These are phyloP conservation scores for Dichotomocladium elegans DNA, from an alignment of 371 early-diverging fungal species.

Conservation along the genomic window DNA sequence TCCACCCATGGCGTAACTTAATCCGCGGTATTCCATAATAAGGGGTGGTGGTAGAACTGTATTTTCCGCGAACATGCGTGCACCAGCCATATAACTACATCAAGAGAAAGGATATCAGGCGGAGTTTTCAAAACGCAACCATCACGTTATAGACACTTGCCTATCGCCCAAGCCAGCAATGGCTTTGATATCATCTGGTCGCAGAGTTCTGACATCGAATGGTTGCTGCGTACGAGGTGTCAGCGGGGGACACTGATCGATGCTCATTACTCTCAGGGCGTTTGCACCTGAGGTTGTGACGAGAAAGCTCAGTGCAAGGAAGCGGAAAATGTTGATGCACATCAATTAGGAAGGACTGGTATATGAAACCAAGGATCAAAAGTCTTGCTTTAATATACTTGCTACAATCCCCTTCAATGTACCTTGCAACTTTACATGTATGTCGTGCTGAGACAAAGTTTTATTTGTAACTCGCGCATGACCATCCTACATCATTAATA, in stretches of 20 bases:
- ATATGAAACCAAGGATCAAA: neutral
- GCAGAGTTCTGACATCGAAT: conserved; percentile 14
- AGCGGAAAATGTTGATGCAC: neutral
- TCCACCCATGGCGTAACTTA: conserved; percentile 45
- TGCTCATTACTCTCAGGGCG: conserved; percentile 1
- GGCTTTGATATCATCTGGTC: conserved; percentile 25
- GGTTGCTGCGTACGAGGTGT: conserved; percentile 5
- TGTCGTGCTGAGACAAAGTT: neutral
- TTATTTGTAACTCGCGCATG: too few species aligned
- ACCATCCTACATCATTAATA: too few species aligned
- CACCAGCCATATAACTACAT: conserved; percentile 33
- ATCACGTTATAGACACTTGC: conserved; percentile 2
- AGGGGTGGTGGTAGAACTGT: conserved; percentile 13
- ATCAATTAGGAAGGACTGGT: neutral
- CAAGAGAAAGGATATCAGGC: neutral
- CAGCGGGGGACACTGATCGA: conserved; percentile 14
- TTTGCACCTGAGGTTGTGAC: neutral
- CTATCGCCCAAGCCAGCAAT: conserved; percentile 24
- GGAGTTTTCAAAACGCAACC: too few species aligned
- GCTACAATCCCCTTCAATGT: neutral
- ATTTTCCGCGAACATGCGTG: conserved; percentile 20
- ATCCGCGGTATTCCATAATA: conserved; percentile 32
- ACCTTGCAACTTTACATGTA: neutral
- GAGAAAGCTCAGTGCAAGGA: neutral
- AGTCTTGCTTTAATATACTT: neutral